phyloP scores from a whole-genome alignment of 805 yeast genomes.

The Huiozyma sinensis region DNA sequence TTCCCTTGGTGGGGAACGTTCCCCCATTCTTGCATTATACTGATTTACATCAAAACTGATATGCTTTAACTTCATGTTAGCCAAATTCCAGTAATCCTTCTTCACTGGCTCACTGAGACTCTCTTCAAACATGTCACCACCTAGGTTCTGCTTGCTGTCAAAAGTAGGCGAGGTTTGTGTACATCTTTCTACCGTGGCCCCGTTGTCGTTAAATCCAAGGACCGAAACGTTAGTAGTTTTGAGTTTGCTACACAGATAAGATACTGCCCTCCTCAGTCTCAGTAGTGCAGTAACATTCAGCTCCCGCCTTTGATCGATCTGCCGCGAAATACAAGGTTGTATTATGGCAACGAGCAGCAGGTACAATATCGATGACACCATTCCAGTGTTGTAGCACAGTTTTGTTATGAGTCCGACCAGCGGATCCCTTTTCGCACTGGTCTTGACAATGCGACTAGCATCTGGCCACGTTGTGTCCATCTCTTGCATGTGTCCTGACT shows the following conservation, averaged over 20 bases:
- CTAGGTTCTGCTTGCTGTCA: neutral
- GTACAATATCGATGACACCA: conserved; percentile 13
- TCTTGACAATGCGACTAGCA: conserved; percentile 11
- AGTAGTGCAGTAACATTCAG: conserved; percentile 23
- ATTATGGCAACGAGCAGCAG: conserved; percentile 17
- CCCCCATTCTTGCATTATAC: conserved; percentile 13
- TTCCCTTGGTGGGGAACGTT: conserved; percentile 12
- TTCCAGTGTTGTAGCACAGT: conserved; percentile 25
- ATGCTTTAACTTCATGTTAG: conserved; percentile 21
- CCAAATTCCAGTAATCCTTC: conserved; percentile 7
- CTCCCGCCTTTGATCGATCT: conserved; percentile 32
- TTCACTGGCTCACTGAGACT: neutral
- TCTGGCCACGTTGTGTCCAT: conserved; percentile 13
- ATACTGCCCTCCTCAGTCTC: conserved; percentile 23
- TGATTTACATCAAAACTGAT: conserved; percentile 25
- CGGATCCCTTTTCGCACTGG: conserved; percentile 10
- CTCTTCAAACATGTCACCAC: conserved; percentile 4
- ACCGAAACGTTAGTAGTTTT: conserved; percentile 32
- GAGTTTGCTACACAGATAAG: conserved; percentile 16
- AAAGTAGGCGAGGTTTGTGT: conserved; percentile 23
- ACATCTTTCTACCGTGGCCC: conserved; percentile 23
- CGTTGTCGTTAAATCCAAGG: conserved; percentile 31
- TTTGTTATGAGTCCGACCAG: conserved; percentile 15
- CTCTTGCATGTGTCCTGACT: too few relatives aligned
- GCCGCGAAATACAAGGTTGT: conserved; percentile 32